These are phyloP conservation scores for Umbilicus rupestris DNA, from an alignment of 164 flowering plant genomes.

Conservation along the genomic window DNA sequence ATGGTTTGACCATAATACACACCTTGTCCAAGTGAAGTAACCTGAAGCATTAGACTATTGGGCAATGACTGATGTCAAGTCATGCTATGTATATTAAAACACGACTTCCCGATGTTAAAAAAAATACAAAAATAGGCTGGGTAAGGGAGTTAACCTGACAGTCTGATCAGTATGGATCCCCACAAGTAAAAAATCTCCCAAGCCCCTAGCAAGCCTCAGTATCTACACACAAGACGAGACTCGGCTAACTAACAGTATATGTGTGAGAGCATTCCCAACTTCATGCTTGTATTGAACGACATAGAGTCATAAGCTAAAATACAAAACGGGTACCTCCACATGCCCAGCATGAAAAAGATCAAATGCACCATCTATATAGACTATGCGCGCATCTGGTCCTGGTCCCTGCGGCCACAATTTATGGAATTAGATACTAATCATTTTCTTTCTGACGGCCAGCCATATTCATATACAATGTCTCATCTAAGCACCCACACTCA, in stretches of 20 bases:
- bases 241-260: not conserved
- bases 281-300: not conserved
- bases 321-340: constrained; percentile 62
- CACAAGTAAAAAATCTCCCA: constrained; percentile 95
- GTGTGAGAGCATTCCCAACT: too few species aligned
- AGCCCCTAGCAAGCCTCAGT: constrained; percentile 72
- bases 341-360: constrained; percentile 99
- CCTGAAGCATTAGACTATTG: not conserved
- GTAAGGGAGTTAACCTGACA: constrained; percentile 45
- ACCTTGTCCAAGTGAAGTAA: too few species aligned
- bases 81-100: not conserved
- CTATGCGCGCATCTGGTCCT: constrained; percentile 74
- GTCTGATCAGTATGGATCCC: constrained; percentile 91
- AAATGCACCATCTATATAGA: constrained; percentile 96
- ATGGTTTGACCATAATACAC: not conserved
- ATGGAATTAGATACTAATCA: not conserved
- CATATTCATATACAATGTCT: not conserved
- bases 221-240: constrained; percentile 30
- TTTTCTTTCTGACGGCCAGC: not conserved
- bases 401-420: constrained; percentile 52
- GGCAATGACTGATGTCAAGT: not conserved
- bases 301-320: not conserved
- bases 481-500: not conserved
- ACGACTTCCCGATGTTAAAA: too few species aligned
- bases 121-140: not conserved